phyloP scores from a whole-genome alignment of 1,284 basidiomycete genomes.

The Marasmius oreades region DNA sequence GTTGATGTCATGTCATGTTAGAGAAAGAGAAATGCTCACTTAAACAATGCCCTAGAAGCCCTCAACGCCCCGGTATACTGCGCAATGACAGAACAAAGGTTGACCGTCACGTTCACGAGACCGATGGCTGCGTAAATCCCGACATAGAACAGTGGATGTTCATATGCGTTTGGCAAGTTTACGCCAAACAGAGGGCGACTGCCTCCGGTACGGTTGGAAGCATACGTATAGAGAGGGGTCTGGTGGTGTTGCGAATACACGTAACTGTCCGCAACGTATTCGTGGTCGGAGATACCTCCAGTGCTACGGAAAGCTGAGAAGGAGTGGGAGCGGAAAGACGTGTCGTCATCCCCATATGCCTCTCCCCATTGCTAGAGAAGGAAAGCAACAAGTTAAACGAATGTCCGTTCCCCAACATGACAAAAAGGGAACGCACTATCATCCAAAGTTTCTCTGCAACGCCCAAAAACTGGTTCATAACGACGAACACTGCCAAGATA shows the following conservation, averaged over 20 bases:
- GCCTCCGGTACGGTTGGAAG: constrained; percentile 18
- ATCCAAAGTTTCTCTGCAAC: constrained; percentile 73
- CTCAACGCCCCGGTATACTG: constrained; percentile 62
- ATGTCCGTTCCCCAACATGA: too few species aligned
- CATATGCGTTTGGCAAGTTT: constrained; percentile 39
- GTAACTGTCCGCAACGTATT: constrained; percentile 37
- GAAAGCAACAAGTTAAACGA: background rate
- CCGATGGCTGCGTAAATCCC: constrained; percentile 59
- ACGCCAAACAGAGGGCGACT: constrained; percentile 23
- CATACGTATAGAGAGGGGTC: constrained; percentile 14
- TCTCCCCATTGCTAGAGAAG: constrained; percentile 53
- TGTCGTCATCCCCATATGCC: constrained; percentile 45
- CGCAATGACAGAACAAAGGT: constrained; percentile 40
- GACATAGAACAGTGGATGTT: constrained; percentile 63
- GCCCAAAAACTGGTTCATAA: constrained; percentile 46
- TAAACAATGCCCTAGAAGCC: constrained; percentile 60
- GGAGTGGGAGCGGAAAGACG: too few species aligned
- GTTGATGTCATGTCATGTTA: background rate
- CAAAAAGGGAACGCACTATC: constrained; percentile 39
- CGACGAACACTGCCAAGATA: constrained; percentile 45
- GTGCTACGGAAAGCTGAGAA: too few species aligned
- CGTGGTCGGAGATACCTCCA: too few species aligned
- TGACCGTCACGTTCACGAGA: constrained; percentile 41
- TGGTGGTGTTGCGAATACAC: constrained; percentile 32
- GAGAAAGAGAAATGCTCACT: constrained; percentile 27